These are phyloP conservation scores for Trichophyton rubrum DNA, from an alignment of 2,329 filamentous ascomycete species.

Conservation along the genomic window DNA sequence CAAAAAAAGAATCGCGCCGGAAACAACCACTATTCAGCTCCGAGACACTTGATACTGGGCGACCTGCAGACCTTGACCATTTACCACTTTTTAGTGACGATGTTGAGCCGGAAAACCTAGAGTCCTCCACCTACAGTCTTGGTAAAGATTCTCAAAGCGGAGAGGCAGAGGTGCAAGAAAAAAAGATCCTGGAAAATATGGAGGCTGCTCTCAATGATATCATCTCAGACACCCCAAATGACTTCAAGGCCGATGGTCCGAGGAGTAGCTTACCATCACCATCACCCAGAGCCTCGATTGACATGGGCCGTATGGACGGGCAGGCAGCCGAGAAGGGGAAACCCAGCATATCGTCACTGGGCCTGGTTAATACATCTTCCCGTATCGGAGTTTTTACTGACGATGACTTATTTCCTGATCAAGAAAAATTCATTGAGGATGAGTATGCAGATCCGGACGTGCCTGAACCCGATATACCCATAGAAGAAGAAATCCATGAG, in stretches of 20 bases:
- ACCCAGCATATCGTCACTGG: conserved; percentile 81
- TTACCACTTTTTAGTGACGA: conserved; percentile 70
- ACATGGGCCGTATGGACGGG: conserved; percentile 39
- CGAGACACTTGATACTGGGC: conserved; percentile 32
- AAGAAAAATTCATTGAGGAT: conserved; percentile 67
- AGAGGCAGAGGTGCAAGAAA: conserved; percentile 49
- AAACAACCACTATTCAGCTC: conserved; percentile 48
- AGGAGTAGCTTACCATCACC: conserved; percentile 34
- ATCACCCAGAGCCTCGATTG: conserved; percentile 27
- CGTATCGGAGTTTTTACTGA: conserved; percentile 87
- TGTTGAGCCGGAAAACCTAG: conserved; percentile 55
- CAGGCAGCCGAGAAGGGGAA: conserved; percentile 53
- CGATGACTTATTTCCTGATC: conserved; percentile 80
- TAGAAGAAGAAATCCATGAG: conserved; percentile 77
- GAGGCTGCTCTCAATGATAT: conserved; percentile 86
- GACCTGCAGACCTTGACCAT: conserved; percentile 56
- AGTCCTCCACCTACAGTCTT: conserved; percentile 65
- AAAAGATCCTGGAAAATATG: conserved; percentile 77
- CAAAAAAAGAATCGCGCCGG: conserved; percentile 40
- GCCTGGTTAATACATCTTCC: conserved; percentile 74
- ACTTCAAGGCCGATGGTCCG: conserved; percentile 25
- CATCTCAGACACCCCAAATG: conserved; percentile 54
- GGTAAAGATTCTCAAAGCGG: conserved; percentile 55
- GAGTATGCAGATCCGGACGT: conserved; percentile 63
- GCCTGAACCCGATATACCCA: conserved; percentile 45